Percentiles rank a stretch among this genome's conserved stretches.
Evolutionary conservation across 2,329 filamentous ascomycete genomes (phyloP).

Genomic region (Arthroderma uncinatum): DNA sequence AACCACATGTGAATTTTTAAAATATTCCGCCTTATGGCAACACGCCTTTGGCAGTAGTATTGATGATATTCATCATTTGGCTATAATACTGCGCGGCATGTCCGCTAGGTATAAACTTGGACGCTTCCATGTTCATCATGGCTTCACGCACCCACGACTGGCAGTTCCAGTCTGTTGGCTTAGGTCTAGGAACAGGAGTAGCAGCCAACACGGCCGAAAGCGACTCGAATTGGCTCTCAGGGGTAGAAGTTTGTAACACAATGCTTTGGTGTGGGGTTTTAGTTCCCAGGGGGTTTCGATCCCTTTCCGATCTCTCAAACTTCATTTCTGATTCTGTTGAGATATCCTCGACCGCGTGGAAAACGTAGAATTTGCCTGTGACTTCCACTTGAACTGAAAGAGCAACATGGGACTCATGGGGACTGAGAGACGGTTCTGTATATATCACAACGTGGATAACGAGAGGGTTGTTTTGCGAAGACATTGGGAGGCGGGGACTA

Average conservation of each 20-base stretch:
- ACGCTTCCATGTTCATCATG: not conserved
- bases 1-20: too few relatives aligned
- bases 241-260: not conserved
- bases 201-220: not conserved
- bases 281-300: not conserved
- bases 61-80: not conserved
- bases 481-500: too few relatives aligned
- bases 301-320: not conserved
- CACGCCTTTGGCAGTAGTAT: too few relatives aligned
- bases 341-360: not conserved
- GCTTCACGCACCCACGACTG: not conserved
- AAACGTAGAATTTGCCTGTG: not conserved
- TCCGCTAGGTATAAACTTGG: not conserved
- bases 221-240: not conserved
- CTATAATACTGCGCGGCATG: not conserved
- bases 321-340: not conserved
- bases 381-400: not conserved
- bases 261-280: not conserved
- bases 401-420: not conserved
- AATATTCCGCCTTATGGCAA: too few relatives aligned
- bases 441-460: slow-evolving; percentile 2
- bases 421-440: not conserved
- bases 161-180: not conserved
- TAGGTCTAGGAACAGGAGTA: not conserved
- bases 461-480: not conserved